Evolutionary conservation across 2,329 filamentous ascomycete species (phyloP), one percentile per base, ranked within the genome.

Genomic region (Ophiostoma australiae): DNA sequence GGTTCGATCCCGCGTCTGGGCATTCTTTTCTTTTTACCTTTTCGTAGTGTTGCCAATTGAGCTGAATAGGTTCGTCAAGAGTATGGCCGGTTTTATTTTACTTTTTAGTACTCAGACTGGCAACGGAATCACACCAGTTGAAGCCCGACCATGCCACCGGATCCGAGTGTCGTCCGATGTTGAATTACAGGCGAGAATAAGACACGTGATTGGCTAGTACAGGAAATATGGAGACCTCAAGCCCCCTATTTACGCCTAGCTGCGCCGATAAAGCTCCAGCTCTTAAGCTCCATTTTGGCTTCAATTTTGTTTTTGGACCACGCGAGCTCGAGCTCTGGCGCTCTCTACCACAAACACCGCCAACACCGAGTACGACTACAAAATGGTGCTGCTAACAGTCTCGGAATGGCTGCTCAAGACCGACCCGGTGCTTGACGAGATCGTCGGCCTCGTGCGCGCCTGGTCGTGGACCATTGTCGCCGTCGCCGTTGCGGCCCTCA

Each of bases 391-490:
- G 8, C 69, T 71, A 65, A 39, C 61, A 15, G n/a, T 48, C 17
- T 58, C 70, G 3, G 55, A 52, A 31, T 71, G 67, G 69, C 71
- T 72, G 2, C 48, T 72, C 39, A 41, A 68, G 68, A 69, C 68
- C 6, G 71, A 72, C 55, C 48, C 52, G 6, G 35, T 58, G 23
- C 23, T 72, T 52, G 65, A 48, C 3, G 63, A 65, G 44, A 23
- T 39, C 13, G 13, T 63, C 13, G 52, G 69, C 8, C 61, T 73
- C 7, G 20, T 70, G 52, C 15, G 17, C 37, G 67, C 74, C 6
- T 58, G 66, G 65, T 11, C 68, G 20, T 74, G 73, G 73, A 67
- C 71, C 3, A 58, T 69, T 31, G 37, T 71, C 3, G 71, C 70
- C 4, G 66, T 67, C 17, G 70, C 10, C 4, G 71, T 70, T 3